Evolutionary conservation across 139 green algal genomes (phyloP).

Genomic region (Asterochloris erici): DNA sequence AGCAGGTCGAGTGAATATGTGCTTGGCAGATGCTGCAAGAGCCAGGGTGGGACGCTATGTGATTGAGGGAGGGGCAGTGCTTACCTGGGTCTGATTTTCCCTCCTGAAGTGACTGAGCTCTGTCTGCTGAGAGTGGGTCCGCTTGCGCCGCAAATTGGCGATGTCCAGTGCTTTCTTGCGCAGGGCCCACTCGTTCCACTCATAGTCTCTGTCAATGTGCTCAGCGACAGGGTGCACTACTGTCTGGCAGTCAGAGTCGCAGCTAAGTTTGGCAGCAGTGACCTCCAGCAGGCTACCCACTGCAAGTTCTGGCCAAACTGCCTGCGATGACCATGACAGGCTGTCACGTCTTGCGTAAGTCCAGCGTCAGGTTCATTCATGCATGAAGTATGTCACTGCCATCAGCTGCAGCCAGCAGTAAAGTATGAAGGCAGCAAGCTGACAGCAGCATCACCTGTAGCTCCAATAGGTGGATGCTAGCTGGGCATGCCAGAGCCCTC

Average conservation of each 20-base stretch:
- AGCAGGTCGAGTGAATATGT: background rate
- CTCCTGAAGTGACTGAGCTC: slow-evolving; percentile 12
- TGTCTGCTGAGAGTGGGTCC: slow-evolving; percentile 2
- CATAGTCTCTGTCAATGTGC: slow-evolving; percentile 9
- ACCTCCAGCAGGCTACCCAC: no score
- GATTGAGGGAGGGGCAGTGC: background rate
- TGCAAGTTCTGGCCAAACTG: no score
- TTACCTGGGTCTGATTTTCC: slow-evolving; percentile 15
- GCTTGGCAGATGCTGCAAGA: background rate
- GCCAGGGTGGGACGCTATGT: background rate
- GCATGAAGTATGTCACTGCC: no score
- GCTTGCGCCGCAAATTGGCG: slow-evolving; percentile 7
- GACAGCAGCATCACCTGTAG: background rate
- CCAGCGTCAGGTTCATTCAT: background rate
- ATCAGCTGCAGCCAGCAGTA: no score
- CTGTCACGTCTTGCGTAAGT: background rate
- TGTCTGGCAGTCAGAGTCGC: slow-evolving; percentile 2
- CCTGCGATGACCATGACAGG: no score
- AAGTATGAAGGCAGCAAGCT: no score
- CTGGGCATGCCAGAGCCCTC: background rate
- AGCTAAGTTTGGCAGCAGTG: no score
- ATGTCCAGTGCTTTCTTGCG: slow-evolving; percentile 4
- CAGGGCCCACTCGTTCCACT: slow-evolving; percentile 16
- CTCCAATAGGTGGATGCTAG: background rate
- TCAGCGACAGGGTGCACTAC: background rate